phyloP scores from a whole-genome alignment of 352 stramenopile species.

The Phytophthora kernoviae region DNA sequence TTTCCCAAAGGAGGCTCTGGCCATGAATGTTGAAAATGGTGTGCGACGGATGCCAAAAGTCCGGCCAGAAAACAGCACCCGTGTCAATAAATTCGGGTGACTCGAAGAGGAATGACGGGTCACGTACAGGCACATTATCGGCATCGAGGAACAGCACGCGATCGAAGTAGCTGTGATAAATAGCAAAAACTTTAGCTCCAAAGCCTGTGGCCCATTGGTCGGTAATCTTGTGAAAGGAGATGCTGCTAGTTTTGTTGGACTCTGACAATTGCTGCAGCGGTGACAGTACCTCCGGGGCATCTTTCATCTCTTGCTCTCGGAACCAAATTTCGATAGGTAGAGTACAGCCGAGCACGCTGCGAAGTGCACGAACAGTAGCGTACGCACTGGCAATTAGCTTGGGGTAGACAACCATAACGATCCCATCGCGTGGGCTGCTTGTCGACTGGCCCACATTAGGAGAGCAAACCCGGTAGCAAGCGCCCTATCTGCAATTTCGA shows the following conservation, averaged over 20 bases:
- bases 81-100: slow-evolving; percentile 34
- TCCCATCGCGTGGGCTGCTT: slow-evolving; percentile 21
- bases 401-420: slow-evolving; percentile 61
- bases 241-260: slow-evolving; percentile 11
- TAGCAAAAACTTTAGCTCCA: slow-evolving; percentile 49
- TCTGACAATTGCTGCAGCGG: slow-evolving; percentile 24
- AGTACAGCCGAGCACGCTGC: slow-evolving; percentile 29
- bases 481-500: slow-evolving; percentile 16
- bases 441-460: slow-evolving; percentile 12
- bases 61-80: slow-evolving; percentile 44
- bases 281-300: slow-evolving; percentile 15
- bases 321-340: slow-evolving; percentile 68
- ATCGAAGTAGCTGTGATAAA: slow-evolving; percentile 46
- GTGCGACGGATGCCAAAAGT: slow-evolving; percentile 23
- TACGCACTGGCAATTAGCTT: slow-evolving; percentile 41
- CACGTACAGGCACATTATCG: slow-evolving; percentile 48
- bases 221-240: slow-evolving; percentile 32
- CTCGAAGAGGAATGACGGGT: slow-evolving; percentile 59
- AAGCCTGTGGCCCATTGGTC: slow-evolving; percentile 40
- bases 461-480: slow-evolving; percentile 19
- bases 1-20: slow-evolving; percentile 51
- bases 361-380: slow-evolving; percentile 29
- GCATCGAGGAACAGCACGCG: slow-evolving; percentile 55
- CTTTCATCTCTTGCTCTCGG: slow-evolving; percentile 32
- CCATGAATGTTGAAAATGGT: slow-evolving; percentile 67